These are phyloP conservation scores for Streptanthus diversifolius DNA, from an alignment of 345 rosid species.

Conservation along the genomic window DNA sequence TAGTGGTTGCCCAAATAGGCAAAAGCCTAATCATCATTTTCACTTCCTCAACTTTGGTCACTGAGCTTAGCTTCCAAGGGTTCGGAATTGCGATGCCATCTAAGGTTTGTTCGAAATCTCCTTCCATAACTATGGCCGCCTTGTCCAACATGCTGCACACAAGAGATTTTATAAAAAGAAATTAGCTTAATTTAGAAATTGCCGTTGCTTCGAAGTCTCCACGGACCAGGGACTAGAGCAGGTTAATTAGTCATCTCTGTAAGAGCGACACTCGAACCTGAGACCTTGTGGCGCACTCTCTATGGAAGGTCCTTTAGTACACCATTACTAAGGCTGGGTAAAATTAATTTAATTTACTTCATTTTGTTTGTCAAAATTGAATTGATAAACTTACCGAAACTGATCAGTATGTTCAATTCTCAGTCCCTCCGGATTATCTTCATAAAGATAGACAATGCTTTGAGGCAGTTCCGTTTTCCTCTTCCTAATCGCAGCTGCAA, in stretches of 20 bases:
- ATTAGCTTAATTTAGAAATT: neutral
- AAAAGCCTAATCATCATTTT: constrained; percentile 51
- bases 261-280: neutral
- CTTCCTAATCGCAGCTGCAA: constrained; percentile 58
- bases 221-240: neutral
- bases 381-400: constrained; percentile 46
- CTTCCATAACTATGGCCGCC: constrained; percentile 46
- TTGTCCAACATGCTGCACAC: constrained; percentile 54
- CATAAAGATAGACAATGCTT: constrained; percentile 45
- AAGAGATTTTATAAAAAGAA: neutral
- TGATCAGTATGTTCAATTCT: constrained; percentile 59
- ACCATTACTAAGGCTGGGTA: neutral
- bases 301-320: neutral
- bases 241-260: neutral
- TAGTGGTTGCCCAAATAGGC: constrained; percentile 69
- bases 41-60: constrained; percentile 62
- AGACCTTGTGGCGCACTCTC: neutral
- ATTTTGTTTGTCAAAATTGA: neutral
- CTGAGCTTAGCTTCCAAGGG: constrained; percentile 53
- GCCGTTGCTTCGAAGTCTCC: neutral
- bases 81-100: constrained; percentile 26
- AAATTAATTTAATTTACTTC: neutral
- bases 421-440: constrained; percentile 42
- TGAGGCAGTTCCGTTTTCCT: constrained; percentile 49
- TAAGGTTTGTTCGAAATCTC: constrained; percentile 29